A percentile compares a stretch with the other conserved stretches of the same genome.
Evolutionary conservation across 1,284 basidiomycete genomes (phyloP).

Genomic region (Coniferiporia weirii): DNA sequence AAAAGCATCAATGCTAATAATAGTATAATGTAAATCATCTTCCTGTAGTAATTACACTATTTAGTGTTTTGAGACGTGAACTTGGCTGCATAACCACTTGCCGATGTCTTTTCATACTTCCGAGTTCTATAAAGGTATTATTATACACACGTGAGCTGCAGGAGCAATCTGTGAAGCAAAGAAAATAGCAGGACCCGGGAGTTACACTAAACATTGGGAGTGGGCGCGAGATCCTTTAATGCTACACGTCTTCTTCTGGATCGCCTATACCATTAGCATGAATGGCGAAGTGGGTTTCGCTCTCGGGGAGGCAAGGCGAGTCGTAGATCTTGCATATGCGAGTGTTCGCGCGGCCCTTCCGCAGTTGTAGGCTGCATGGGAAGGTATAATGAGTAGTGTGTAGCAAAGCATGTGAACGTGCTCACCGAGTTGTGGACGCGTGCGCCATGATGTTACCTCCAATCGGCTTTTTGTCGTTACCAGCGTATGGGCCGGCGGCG

Average conservation of each 20-base stretch:
- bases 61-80: too few species aligned
- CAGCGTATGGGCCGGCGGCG: slow-evolving; percentile 81
- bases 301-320: slow-evolving; percentile 96
- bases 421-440: slow-evolving; percentile 86
- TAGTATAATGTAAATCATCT: not conserved
- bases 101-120: too few species aligned
- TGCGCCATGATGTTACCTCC: slow-evolving; percentile 97
- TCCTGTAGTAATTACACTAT: not conserved
- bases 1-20: too few species aligned
- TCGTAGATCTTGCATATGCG: slow-evolving; percentile 97
- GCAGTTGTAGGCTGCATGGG: slow-evolving; percentile 70
- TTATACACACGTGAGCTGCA: not conserved
- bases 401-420: not conserved
- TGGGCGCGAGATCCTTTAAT: slow-evolving; percentile 3
- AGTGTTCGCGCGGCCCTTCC: slow-evolving; percentile 90
- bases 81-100: too few species aligned
- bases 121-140: too few species aligned
- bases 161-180: not conserved
- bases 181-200: not conserved
- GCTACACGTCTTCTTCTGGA: slow-evolving; percentile 75
- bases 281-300: slow-evolving; percentile 94
- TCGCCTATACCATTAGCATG: slow-evolving; percentile 85
- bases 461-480: slow-evolving; percentile 96
- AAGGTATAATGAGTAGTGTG: not conserved
- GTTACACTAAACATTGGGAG: too few species aligned